These are phyloP conservation scores for Phellinidium pouzarii DNA, from an alignment of 1,284 basidiomycete species.

Conservation along the genomic window DNA sequence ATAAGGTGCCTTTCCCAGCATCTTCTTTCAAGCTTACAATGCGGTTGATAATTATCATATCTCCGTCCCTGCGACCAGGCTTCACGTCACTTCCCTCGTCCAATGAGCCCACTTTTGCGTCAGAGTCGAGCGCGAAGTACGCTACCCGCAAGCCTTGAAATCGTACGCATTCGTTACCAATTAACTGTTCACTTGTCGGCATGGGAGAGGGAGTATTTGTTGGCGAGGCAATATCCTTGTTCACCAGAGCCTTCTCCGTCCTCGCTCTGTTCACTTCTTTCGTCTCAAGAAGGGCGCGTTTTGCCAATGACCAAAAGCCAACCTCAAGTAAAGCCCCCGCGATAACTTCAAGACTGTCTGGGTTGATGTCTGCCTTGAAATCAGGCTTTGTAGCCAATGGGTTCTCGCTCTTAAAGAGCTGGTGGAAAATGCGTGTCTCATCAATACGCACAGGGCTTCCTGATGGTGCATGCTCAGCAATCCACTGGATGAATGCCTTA, in stretches of 20 bases:
- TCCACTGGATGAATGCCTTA: conserved; percentile 98
- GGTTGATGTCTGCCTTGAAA: conserved; percentile 74
- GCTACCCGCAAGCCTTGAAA: conserved; percentile 97
- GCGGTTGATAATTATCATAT: conserved; percentile 83
- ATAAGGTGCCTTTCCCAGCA: conserved; percentile 54
- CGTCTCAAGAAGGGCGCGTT: conserved; percentile 61
- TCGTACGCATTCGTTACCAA: conserved; percentile 89
- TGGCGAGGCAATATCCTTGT: conserved; percentile 33
- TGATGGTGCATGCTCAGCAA: conserved; percentile 76
- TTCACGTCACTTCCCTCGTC: conserved; percentile 43
- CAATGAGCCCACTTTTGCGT: conserved; percentile 61
- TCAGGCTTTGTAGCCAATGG: conserved; percentile 68
- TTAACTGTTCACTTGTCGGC: conserved; percentile 72
- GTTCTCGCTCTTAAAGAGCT: conserved; percentile 91
- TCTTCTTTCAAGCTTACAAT: conserved; percentile 97
- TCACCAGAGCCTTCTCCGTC: conserved; percentile 56
- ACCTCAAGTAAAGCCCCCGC: conserved; percentile 81
- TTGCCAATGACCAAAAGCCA: conserved; percentile 85
- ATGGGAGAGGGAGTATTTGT: conserved; percentile 50
- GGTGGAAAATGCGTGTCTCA: conserved; percentile 90
- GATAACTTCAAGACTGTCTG: conserved; percentile 73
- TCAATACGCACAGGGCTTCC: conserved; percentile 80
- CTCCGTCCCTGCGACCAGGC: conserved; percentile 51
- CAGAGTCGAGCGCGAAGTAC: conserved; percentile 92
- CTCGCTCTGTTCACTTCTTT: conserved; percentile 59